Evolutionary conservation across 176 grass and related monocot genomes (phyloP), one percentile per base, ranked within the genome.

Genomic region (Zea luxurians): DNA sequence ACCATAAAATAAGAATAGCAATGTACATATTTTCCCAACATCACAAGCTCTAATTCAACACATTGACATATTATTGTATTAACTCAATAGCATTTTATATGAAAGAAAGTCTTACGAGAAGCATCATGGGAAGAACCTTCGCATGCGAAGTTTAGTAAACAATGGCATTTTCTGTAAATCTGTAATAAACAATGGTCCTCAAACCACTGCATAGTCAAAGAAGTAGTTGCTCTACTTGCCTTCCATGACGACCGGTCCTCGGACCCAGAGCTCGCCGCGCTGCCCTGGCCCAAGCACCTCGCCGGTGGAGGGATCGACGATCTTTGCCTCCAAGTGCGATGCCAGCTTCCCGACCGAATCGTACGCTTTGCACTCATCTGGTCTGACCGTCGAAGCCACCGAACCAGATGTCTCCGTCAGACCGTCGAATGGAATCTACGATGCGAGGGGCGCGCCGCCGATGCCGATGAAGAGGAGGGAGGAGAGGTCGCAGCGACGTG

Each of bases 211-310:
- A 61, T 27, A 52, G 54, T 61, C 10, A 73, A 63, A 48, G 45
- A 45, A 71, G 6, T 42, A 38, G 3, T 53, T 46, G 13, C 11
- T 34, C 18, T 68, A 68, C 64, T 73, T 60, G 82, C 94, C 94
- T 88, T 90, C 91, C 94, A 97, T 93, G 55, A 91, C 45, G 13
- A 76, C 35, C 1, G 91, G 94, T 6, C 94, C 89, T 40, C 86
- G 57, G 46, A 97, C 2, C 89, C 94, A 93, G 37, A 97, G 82
- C 73, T 97, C 94, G 16, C 94, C 94, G 60, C 57, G 83, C 63
- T 86, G 82, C 47, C 84, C 81, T 3, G 89, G 89, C 17, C 84
- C 91, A 7, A 97, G 80, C 10, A 60, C 89, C 79, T 93, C 82
- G 21, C 91, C 91, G 41, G 86, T 85, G 63, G 62, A n/a, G 21